These are phyloP conservation scores for Chara braunii DNA, from an alignment of 139 green algal species.

Conservation along the genomic window DNA sequence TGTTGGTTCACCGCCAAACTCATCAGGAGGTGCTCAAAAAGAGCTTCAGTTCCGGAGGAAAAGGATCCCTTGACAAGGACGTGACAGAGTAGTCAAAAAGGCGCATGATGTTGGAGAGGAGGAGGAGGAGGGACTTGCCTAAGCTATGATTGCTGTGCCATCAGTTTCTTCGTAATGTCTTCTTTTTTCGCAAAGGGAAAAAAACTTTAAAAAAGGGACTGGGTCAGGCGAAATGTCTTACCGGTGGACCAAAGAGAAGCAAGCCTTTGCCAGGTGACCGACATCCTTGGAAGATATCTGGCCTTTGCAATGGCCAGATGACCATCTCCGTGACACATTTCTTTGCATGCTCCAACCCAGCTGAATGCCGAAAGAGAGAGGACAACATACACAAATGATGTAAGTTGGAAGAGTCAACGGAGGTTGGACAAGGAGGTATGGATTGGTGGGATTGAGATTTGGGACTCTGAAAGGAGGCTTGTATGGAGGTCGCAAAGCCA, in stretches of 20 bases:
- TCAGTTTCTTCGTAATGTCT: not conserved
- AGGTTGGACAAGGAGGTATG: too few relatives aligned
- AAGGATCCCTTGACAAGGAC: too few relatives aligned
- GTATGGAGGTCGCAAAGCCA: too few relatives aligned
- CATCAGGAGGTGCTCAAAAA: too few relatives aligned
- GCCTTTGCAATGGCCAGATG: constrained; percentile 93
- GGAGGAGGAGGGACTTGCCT: not conserved
- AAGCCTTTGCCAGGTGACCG: constrained; percentile 79
- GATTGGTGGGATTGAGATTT: too few relatives aligned
- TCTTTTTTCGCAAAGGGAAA: not conserved
- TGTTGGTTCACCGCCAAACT: too few relatives aligned
- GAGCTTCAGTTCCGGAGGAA: too few relatives aligned
- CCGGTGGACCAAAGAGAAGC: constrained; percentile 79
- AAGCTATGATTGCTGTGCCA: not conserved
- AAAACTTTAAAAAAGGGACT: constrained; percentile 8
- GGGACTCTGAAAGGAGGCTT: too few relatives aligned
- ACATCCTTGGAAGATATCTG: constrained; percentile 69
- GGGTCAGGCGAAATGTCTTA: constrained; percentile 3
- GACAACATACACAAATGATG: too few relatives aligned
- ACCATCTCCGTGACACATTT: constrained; percentile 71
- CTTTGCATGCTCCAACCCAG: constrained; percentile 40
- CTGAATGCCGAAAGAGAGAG: too few relatives aligned
- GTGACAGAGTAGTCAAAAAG: not conserved
- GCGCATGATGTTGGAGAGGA: not conserved
- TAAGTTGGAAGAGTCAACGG: too few relatives aligned